Evolutionary conservation across 108 stramenopile species (phyloP), one percentile per base, ranked within the genome.

Genomic region (Skeletonema grethae): DNA sequence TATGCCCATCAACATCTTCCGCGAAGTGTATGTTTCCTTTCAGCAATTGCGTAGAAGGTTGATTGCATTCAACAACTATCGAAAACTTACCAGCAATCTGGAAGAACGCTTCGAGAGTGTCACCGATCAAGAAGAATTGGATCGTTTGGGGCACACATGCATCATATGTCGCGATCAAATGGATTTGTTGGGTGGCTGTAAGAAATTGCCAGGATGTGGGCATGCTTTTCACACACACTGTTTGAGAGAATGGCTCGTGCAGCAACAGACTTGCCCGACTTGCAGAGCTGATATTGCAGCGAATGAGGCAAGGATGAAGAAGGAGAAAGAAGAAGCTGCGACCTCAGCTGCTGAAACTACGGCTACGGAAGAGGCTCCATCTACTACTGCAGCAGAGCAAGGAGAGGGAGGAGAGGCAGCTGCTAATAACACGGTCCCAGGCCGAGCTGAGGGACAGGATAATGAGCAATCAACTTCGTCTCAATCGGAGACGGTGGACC

Each of bases 101-200:
- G 83, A 93, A n/a, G 91, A 89, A 66, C 90, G 94, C 24, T 98
- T 99, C 74, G 89, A 90, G 32, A 76, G 75, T 58, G 93, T 95
- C 11, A 85, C 86, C 22, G 87, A 89, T 12, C 89, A 93, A 39
- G 96, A 97, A 39, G 96, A 98, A 63, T 76, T 98, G 46, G 89
- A 90, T 50, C 90, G 83, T 45, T 75, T 86, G 11, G 96, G 94
- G 5, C 80, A 86, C n/a, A 89, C 83, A 9, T 99, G 98, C 69
- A 97, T 99, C 75, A 98, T 99, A 75, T 99, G 98, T 86, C 96
- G 98, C 6, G 98, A 99, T 73, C 80, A 79, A 59, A 99, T 99
- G 98, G 97, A 93, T 39, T 77, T 90, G 8, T 57, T 67, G 22
- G 85, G 83, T 7, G 89, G 87, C 9, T 85, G 88, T 63, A 97